Percentiles rank a stretch among this genome's conserved stretches.
phyloP scores from a whole-genome alignment of 1,139 yeast genomes.

The Meyerozyma sp. region DNA sequence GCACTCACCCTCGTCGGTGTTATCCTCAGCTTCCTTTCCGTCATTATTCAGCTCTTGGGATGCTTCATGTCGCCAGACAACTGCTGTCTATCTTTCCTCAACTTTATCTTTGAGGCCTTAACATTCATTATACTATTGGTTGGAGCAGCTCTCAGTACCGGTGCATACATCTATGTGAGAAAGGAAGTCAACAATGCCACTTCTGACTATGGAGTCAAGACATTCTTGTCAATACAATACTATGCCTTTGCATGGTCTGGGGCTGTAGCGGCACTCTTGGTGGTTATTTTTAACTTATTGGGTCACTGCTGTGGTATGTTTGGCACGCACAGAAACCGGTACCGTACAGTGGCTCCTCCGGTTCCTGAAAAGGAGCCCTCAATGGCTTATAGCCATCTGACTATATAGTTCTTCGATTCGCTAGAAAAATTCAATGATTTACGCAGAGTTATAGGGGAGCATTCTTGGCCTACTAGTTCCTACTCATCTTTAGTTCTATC shows the following conservation, averaged over 20 bases:
- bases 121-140: constrained; percentile 28
- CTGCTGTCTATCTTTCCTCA: constrained; percentile 36
- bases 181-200: constrained; percentile 26
- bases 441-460: too few relatives aligned
- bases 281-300: constrained; percentile 28
- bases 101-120: constrained; percentile 29
- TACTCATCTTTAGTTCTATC: too few relatives aligned
- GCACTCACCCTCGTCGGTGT: constrained; percentile 9
- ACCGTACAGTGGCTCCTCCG: constrained; percentile 18
- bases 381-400: neutral
- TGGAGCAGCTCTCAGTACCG: constrained; percentile 33
- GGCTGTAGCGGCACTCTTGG: constrained; percentile 31
- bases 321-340: constrained; percentile 28
- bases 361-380: constrained; percentile 4
- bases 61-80: constrained; percentile 32
- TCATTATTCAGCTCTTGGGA: constrained; percentile 27
- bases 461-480: too few relatives aligned
- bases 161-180: constrained; percentile 25
- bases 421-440: too few relatives aligned
- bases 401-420: neutral
- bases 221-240: constrained; percentile 35
- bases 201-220: constrained; percentile 27
- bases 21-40: constrained; percentile 37
- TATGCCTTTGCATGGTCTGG: constrained; percentile 40
- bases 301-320: constrained; percentile 44